A percentile compares a stretch with the other conserved stretches of the same genome.
Evolutionary conservation across 805 yeast species (phyloP).

Genomic region (Starmerella vaccinii): DNA sequence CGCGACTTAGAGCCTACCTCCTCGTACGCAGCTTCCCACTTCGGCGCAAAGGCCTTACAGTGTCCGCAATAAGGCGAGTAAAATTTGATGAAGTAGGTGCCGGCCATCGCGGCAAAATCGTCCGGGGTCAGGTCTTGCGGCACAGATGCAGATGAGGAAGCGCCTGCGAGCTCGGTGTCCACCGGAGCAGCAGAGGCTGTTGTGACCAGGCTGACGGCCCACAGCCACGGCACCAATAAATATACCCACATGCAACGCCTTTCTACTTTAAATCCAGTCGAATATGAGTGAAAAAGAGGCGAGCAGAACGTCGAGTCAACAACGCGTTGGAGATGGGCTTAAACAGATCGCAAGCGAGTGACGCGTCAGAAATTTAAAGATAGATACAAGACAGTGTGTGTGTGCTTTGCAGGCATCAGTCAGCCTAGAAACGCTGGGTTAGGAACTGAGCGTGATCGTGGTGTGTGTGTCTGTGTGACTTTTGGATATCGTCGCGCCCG

Average conservation of each 20-base stretch:
- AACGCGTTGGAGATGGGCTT: neutral
- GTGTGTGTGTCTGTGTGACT: neutral
- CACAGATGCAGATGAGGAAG: neutral
- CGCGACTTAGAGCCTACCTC: slow-evolving; percentile 32
- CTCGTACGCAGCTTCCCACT: slow-evolving; percentile 61
- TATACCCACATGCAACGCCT: neutral
- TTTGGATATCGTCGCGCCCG: neutral
- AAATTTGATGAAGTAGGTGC: slow-evolving; percentile 72
- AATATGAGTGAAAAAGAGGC: neutral
- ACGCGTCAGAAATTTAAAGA: slow-evolving; percentile 7
- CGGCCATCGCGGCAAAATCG: slow-evolving; percentile 30
- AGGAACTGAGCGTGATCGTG: neutral
- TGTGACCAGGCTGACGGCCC: neutral
- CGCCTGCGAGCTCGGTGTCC: neutral
- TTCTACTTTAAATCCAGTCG: neutral
- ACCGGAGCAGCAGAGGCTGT: slow-evolving; percentile 5
- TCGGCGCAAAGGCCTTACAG: slow-evolving; percentile 69
- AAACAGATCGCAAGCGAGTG: neutral
- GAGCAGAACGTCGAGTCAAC: neutral
- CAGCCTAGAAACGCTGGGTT: neutral
- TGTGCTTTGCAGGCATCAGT: neutral
- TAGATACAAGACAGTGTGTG: neutral
- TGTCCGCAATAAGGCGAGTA: slow-evolving; percentile 84
- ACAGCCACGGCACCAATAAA: slow-evolving; percentile 2
- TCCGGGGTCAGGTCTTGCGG: slow-evolving; percentile 18